Conservation (phyloP, 2,329 filamentous ascomycete genomes). For the Penicillium sp. region DNA sequence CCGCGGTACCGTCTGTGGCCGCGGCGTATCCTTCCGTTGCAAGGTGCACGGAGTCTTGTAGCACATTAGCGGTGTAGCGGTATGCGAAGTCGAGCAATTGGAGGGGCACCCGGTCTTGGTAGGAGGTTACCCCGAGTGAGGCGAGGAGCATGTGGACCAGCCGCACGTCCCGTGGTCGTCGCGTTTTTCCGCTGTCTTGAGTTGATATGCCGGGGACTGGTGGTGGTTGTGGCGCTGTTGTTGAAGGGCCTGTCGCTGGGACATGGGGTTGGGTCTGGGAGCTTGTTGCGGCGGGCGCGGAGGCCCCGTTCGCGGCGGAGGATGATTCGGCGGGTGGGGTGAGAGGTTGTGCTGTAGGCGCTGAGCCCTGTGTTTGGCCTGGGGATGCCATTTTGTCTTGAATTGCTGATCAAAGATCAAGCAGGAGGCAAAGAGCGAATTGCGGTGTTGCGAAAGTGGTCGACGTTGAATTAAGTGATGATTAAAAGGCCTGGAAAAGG, state of each 20-base stretch:
- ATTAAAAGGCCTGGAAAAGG: background rate
- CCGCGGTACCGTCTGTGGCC: slow-evolving; percentile 30
- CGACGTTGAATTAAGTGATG: background rate
- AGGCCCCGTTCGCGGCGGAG: slow-evolving; percentile 20
- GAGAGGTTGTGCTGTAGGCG: slow-evolving; percentile 38
- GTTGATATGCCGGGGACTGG: slow-evolving; percentile 44
- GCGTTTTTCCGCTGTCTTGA: slow-evolving; percentile 47
- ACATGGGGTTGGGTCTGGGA: slow-evolving; percentile 14
- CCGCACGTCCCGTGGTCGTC: slow-evolving; percentile 50
- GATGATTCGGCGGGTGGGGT: slow-evolving; percentile 45
- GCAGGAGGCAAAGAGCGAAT: slow-evolving; percentile 1
- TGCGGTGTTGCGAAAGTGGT: slow-evolving; percentile 7
- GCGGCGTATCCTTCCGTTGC: slow-evolving; percentile 51
- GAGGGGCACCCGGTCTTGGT: slow-evolving; percentile 53
- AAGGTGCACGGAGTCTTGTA: slow-evolving; percentile 53
- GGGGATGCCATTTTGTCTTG: slow-evolving; percentile 35
- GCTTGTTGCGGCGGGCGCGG: slow-evolving; percentile 21
- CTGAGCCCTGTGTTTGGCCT: slow-evolving; percentile 31
- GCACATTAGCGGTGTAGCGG: slow-evolving; percentile 53
- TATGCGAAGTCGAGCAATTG: slow-evolving; percentile 54
- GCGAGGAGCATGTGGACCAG: slow-evolving; percentile 52
- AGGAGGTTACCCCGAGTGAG: slow-evolving; percentile 48
- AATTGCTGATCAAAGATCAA: background rate
- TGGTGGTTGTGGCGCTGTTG: slow-evolving; percentile 32
- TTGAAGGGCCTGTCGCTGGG: slow-evolving; percentile 22